Conservation (phyloP, 768 basidiomycete species). For the Pulveroboletus ravenelii region DNA sequence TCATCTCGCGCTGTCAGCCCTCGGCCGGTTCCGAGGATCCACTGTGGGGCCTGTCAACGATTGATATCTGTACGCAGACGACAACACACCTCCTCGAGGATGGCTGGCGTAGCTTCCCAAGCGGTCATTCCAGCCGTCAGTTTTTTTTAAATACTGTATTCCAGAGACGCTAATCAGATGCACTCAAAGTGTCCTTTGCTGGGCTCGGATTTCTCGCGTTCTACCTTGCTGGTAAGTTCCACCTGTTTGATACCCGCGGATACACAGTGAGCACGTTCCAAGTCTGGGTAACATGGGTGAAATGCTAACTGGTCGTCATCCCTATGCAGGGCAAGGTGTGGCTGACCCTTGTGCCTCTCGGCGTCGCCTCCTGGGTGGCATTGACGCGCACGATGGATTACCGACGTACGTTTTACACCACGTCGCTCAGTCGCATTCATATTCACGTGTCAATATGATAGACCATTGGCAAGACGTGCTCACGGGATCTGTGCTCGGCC, state of each 20-base stretch:
- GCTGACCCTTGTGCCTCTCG: constrained; percentile 70
- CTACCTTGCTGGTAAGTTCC: constrained; percentile 88
- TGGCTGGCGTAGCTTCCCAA: constrained; percentile 89
- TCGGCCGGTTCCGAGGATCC: constrained; percentile 58
- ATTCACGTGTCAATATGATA: constrained; percentile 24
- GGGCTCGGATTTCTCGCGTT: constrained; percentile 87
- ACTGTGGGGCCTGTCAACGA: constrained; percentile 63
- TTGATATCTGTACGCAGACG: constrained; percentile 73
- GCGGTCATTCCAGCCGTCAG: constrained; percentile 85
- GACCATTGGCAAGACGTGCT: constrained; percentile 93
- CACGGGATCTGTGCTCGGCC: constrained; percentile 71
- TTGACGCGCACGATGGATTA: constrained; percentile 92
- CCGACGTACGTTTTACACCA: constrained; percentile 53
- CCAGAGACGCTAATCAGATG: background rate
- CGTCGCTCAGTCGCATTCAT: background rate
- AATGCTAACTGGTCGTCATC: background rate
- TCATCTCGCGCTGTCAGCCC: constrained; percentile 55
- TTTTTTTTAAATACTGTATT: background rate
- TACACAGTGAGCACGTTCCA: constrained; percentile 46
- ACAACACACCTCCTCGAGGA: constrained; percentile 55
- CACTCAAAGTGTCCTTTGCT: constrained; percentile 72
- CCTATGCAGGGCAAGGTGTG: constrained; percentile 64
- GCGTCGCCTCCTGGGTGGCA: constrained; percentile 68
- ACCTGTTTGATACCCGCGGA: constrained; percentile 78
- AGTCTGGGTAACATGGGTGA: background rate